Base-by-base conservation (phyloP, 345 rosid genomes). In the Brassica cretica region DNA sequence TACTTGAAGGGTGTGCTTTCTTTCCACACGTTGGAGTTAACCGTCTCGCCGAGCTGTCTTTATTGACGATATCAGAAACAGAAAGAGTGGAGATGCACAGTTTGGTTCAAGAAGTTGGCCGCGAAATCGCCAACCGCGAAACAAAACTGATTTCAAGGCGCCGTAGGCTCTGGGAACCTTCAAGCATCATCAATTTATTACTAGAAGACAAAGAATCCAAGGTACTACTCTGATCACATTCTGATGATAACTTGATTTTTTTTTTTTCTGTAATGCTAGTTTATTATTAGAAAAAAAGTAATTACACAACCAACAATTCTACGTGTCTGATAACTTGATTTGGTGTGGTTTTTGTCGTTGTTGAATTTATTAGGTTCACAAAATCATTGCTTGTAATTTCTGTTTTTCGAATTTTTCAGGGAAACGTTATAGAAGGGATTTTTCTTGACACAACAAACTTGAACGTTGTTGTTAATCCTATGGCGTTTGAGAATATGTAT, bases 1-100 rank as follows among this genome's bases (percentile, higher is more conserved):
- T 80, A 62, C 39, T 80, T 11, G 81, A 83, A 62, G 68, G 76
- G 29, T 76, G 78, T 72, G 75, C 61, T 19, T 76, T 69, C 72
- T 77, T 58, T 7, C 68, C 66, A 44, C 70, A 68, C 25, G 76
- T 72, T 73, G 83, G 80, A 2, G 27, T 85, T 3, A 65, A 74
- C 15, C 72, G 37, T 59, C 85, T 85, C 2, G 21, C 59, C 0
- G 66, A 81, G 3, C 66, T 25, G 7, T 76, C 71, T 72, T 41
- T 81, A 0, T 6, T 79, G 53, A 58, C 5, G 2, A 59, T 85
- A 8, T 19, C 61, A 25, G 2, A 4, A 51, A 3, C 39, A 0
- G 18, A 73, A 0, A 41, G 2, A 2, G 25, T 83, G 5, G 32
- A 18, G 44, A 84, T 75, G 78, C 84, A 81, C n/a, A 68, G 25